phyloP scores from a whole-genome alignment of 805 yeast species.

The Starmerella geochares region DNA sequence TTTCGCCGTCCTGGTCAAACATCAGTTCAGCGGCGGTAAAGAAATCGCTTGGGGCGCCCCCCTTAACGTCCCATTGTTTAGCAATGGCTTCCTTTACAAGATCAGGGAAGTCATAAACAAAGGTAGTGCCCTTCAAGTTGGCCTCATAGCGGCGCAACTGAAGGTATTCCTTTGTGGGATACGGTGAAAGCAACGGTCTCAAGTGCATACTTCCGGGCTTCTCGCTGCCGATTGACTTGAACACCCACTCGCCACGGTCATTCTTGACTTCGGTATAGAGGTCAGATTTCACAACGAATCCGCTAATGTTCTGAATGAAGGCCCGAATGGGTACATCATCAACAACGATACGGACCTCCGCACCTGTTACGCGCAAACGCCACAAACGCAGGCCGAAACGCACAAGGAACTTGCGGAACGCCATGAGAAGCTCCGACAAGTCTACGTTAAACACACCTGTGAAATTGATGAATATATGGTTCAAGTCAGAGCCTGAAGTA shows the following conservation, averaged over 20 bases:
- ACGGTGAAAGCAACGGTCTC: slow-evolving; percentile 90
- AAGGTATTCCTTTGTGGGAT: slow-evolving; percentile 93
- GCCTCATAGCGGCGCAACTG: slow-evolving; percentile 99
- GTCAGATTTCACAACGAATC: slow-evolving; percentile 93
- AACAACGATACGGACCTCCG: slow-evolving; percentile 93
- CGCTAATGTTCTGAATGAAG: slow-evolving; percentile 88
- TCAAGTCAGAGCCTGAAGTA: slow-evolving; percentile 87
- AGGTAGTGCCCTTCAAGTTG: slow-evolving; percentile 95
- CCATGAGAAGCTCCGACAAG: slow-evolving; percentile 93
- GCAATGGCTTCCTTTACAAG: slow-evolving; percentile 85
- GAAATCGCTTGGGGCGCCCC: slow-evolving; percentile 53
- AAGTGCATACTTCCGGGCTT: slow-evolving; percentile 95
- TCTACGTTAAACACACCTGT: slow-evolving; percentile 89
- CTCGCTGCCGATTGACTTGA: slow-evolving; percentile 69
- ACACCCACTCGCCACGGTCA: slow-evolving; percentile 89
- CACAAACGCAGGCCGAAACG: slow-evolving; percentile 94
- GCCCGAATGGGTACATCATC: slow-evolving; percentile 96
- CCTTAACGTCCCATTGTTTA: slow-evolving; percentile 67
- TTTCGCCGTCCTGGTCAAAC: slow-evolving; percentile 64
- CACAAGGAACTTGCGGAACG: slow-evolving; percentile 95
- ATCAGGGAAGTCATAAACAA: slow-evolving; percentile 98
- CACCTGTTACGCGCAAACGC: slow-evolving; percentile 93
- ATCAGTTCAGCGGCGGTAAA: slow-evolving; percentile 76
- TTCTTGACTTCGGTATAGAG: slow-evolving; percentile 90
- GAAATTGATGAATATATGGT: slow-evolving; percentile 94